Base-by-base conservation (phyloP, 805 yeast species). In the Peterozyma toletana region DNA sequence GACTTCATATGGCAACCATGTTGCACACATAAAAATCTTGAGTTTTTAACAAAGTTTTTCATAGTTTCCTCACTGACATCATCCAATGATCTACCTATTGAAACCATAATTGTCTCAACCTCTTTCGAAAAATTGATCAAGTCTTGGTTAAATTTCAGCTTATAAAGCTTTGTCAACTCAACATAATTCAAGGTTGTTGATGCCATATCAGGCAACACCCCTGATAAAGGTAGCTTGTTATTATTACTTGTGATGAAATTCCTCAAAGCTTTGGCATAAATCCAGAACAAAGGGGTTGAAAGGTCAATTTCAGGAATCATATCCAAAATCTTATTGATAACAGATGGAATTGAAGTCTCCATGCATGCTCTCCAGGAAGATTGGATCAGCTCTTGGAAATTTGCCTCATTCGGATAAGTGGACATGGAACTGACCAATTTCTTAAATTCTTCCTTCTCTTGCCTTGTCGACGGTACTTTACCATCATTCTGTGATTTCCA, bases 121-220 rank as follows among this genome's bases (percentile, higher is more conserved):
- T 66, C 62, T 1, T 43, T n/a, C 4, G 68, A 52, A 48, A 81
- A 70, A 9, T 40, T 30, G 17, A 55, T 51, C 38, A 64, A 57
- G 57, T 89, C 96, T 2, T 46, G 39, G 9, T 52, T 45, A 1
- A 85, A 80, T 53, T 82, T 83, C 1, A 57, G 62, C 14, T 70
- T 58, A 55, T 86, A 91, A 3, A 87, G 52, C 0, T 54, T 54
- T 56, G 80, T 84, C 33, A 91, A 60, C 9, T 54, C 58, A 2
- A 83, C 67, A 57, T 85, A 91, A 44, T 67, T 67, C 9, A 62
- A 59, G 0, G 96, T 82, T 48, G 80, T 78, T 0, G 96, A 77
- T 16, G 86, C 83, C 96, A 91, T 91, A 58, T 90, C 98, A 0
- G 96, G 96, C 5, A 90, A 56, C 0, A 66, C 72, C 0, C 95